phyloP scores from a whole-genome alignment of 2,329 filamentous ascomycete species.

The Aurifilum marmelostoma region DNA sequence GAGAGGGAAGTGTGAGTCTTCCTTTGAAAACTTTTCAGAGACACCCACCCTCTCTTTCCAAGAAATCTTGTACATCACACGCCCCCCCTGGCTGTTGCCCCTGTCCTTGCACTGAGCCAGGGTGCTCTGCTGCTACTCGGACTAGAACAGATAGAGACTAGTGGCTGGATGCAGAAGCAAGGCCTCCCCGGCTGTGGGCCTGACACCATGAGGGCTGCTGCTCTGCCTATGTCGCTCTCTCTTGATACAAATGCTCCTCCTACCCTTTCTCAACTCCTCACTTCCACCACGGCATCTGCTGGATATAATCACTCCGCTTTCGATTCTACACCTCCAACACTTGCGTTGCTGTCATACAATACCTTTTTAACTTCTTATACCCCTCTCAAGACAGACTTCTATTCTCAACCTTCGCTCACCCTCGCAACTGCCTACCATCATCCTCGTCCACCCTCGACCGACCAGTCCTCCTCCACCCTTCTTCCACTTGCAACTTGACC shows the following conservation, averaged over 20 bases:
- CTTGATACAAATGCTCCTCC: conserved; percentile 28
- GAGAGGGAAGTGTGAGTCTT: not conserved
- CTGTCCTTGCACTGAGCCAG: conserved; percentile 12
- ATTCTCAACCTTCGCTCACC: conserved; percentile 15
- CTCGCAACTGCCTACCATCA: conserved; percentile 1
- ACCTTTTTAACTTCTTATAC: not conserved
- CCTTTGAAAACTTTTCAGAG: conserved; percentile 25
- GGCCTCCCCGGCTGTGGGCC: conserved; percentile 25
- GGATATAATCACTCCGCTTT: conserved; percentile 1
- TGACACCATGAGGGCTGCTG: conserved; percentile 24
- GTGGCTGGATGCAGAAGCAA: conserved; percentile 20
- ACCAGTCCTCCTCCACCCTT: not conserved
- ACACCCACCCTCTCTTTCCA: conserved; percentile 21
- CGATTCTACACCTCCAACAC: conserved; percentile 1
- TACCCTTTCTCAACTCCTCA: conserved; percentile 22
- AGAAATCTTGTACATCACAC: conserved; percentile 24
- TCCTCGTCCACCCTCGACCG: not conserved
- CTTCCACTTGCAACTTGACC: not conserved
- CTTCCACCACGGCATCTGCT: not conserved
- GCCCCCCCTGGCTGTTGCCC: conserved; percentile 15
- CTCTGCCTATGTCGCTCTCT: conserved; percentile 17
- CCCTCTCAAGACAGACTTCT: conserved; percentile 3
- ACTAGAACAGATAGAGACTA: conserved; percentile 15
- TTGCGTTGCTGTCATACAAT: conserved; percentile 4
- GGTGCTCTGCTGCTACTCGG: conserved; percentile 17